phyloP scores from a whole-genome alignment of 106 monocot species.

The Cymbidium sinense region DNA sequence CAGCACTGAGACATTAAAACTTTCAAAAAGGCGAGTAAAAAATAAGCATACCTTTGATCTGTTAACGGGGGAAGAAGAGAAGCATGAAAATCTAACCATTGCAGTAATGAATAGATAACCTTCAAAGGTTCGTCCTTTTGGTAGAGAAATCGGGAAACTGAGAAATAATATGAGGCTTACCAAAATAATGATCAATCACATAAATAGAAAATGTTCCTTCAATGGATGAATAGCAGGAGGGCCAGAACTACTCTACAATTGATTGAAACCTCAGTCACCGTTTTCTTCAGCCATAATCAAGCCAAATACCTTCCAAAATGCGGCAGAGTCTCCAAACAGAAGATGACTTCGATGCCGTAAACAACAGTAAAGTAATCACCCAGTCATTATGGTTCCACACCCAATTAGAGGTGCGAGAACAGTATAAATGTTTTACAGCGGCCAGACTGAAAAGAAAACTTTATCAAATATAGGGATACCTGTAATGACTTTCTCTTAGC shows the following conservation, averaged over 20 bases:
- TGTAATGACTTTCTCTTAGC: conserved; percentile 12
- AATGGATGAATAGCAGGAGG: no score
- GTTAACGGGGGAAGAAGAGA: conserved; percentile 25
- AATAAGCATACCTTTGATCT: conserved; percentile 38
- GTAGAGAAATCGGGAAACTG: background rate
- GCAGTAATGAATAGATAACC: background rate
- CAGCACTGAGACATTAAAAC: background rate
- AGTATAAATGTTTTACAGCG: conserved; percentile 25
- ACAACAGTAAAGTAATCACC: conserved; percentile 13
- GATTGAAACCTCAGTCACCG: conserved; percentile 8
- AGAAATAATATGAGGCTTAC: background rate
- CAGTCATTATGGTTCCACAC: conserved; percentile 45
- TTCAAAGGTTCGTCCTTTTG: background rate
- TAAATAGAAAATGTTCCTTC: background rate
- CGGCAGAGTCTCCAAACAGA: conserved; percentile 62
- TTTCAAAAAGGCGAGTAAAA: background rate
- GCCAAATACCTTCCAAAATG: conserved; percentile 55
- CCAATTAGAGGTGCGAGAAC: conserved; percentile 44
- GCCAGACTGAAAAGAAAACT: conserved; percentile 45
- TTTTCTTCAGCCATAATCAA: conserved; percentile 81
- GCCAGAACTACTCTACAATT: background rate
- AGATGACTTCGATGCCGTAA: conserved; percentile 25
- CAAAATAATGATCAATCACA: background rate
- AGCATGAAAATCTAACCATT: conserved; percentile 60
- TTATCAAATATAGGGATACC: conserved; percentile 23